Percentiles rank a stretch among this genome's conserved stretches.
These are phyloP conservation scores for Drosera capensis DNA, from an alignment of 148 eudicot genomes.

Conservation along the genomic window DNA sequence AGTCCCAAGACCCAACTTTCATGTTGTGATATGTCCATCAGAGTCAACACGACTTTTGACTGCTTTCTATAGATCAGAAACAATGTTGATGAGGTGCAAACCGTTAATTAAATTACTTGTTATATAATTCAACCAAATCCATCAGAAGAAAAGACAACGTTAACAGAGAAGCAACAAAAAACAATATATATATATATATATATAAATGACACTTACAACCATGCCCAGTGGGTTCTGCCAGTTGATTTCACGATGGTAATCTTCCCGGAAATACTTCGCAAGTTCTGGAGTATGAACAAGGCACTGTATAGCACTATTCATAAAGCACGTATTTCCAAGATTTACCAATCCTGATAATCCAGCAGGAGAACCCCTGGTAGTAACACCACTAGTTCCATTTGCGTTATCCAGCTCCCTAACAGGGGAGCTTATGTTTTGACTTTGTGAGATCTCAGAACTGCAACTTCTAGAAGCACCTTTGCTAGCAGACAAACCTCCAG, in stretches of 20 bases:
- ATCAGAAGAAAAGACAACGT: background rate
- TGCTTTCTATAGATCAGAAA: too few relatives aligned
- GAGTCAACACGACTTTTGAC: too few relatives aligned
- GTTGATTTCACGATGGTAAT: slow-evolving; percentile 83
- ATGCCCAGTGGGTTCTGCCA: slow-evolving; percentile 88
- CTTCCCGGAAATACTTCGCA: slow-evolving; percentile 72
- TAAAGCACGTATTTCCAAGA: slow-evolving; percentile 96
- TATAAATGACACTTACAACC: slow-evolving; percentile 52
- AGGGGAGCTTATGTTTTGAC: slow-evolving; percentile 28
- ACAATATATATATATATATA: background rate
- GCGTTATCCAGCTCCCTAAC: slow-evolving; percentile 37
- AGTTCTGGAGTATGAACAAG: slow-evolving; percentile 98
- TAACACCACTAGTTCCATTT: slow-evolving; percentile 53
- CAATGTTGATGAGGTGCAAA: too few relatives aligned
- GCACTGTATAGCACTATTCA: slow-evolving; percentile 98
- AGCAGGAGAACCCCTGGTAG: slow-evolving; percentile 72
- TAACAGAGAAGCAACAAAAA: slow-evolving; percentile 1
- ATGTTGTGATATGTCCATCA: too few relatives aligned
- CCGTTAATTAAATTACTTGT: too few relatives aligned
- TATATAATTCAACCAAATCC: background rate
- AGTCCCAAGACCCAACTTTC: too few relatives aligned
- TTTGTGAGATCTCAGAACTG: slow-evolving; percentile 34
- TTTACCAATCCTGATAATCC: slow-evolving; percentile 85
- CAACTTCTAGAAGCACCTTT: slow-evolving; percentile 50
- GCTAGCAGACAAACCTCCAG: slow-evolving; percentile 69